Evolutionary conservation across 2,329 filamentous ascomycete species (phyloP).

Genomic region (Exserohilum turcica): DNA sequence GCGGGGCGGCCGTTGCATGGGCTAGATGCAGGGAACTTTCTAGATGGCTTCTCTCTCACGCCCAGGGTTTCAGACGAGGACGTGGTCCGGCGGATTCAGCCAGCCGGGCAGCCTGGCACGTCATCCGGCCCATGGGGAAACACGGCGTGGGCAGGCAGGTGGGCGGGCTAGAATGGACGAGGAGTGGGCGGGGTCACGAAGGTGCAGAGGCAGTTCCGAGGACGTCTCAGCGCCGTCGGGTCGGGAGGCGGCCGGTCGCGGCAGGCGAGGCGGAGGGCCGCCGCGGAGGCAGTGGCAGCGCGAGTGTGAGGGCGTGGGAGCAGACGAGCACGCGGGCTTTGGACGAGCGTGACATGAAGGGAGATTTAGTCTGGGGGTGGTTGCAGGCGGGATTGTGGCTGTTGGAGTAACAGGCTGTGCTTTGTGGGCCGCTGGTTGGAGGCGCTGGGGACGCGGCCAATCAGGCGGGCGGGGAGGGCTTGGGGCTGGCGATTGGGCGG

Average conservation of each 20-base stretch:
- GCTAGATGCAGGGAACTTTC: conserved; percentile 36
- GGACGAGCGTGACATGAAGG: no score
- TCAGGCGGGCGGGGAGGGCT: conserved; percentile 21
- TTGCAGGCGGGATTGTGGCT: not conserved
- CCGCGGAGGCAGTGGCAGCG: not conserved
- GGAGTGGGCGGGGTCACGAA: not conserved
- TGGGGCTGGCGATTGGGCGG: conserved; percentile 33
- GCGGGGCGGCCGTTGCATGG: conserved; percentile 41
- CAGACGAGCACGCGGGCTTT: no score
- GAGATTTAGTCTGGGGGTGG: no score
- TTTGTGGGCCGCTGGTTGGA: conserved; percentile 25
- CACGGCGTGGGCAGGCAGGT: conserved; percentile 20
- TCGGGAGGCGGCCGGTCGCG: conserved; percentile 24
- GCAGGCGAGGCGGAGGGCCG: conserved; percentile 14
- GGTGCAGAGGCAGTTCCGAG: conserved; percentile 16
- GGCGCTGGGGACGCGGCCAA: conserved; percentile 37
- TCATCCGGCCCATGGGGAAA: conserved; percentile 20
- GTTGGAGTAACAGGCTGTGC: conserved; percentile 12
- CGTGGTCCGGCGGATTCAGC: conserved; percentile 13
- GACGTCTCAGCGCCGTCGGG: conserved; percentile 29
- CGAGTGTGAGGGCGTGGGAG: not conserved
- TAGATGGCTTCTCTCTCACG: conserved; percentile 35
- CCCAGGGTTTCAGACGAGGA: conserved; percentile 33
- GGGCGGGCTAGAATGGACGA: conserved; percentile 7
- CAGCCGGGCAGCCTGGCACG: conserved; percentile 23